A percentile compares a stretch with the other conserved stretches of the same genome.
Evolutionary conservation across 2,329 filamentous ascomycete genomes (phyloP).

Genomic region (Pestalotiopsis sp.): DNA sequence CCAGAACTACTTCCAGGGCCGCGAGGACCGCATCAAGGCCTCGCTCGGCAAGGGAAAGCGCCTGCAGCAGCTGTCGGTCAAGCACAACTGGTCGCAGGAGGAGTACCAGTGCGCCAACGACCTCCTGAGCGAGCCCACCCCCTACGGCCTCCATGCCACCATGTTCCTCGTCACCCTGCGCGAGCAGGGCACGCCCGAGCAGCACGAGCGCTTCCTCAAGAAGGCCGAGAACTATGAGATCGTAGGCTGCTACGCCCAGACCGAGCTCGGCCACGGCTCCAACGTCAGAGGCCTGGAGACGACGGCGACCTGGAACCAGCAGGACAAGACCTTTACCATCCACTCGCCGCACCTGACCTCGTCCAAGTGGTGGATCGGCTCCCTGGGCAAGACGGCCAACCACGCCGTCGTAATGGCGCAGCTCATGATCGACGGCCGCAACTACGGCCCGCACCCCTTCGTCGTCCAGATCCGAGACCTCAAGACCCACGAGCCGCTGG

Average conservation of each 20-base stretch:
- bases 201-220: constrained; percentile 73
- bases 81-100: constrained; percentile 68
- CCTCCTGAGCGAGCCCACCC: constrained; percentile 72
- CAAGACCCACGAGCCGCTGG: constrained; percentile 69
- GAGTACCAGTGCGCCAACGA: constrained; percentile 68
- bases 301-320: constrained; percentile 72
- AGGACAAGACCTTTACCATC: constrained; percentile 75
- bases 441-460: constrained; percentile 76
- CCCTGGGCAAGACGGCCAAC: constrained; percentile 74
- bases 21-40: constrained; percentile 69
- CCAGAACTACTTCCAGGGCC: constrained; percentile 74
- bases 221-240: constrained; percentile 70
- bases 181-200: constrained; percentile 73
- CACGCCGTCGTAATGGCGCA: constrained; percentile 81
- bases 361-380: constrained; percentile 86
- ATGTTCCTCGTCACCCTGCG: constrained; percentile 60
- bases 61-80: constrained; percentile 64
- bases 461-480: constrained; percentile 74
- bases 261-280: constrained; percentile 77
- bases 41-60: constrained; percentile 73
- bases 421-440: constrained; percentile 68
- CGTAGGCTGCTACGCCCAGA: constrained; percentile 82
- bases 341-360: constrained; percentile 75
- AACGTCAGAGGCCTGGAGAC: constrained; percentile 76
- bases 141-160: constrained; percentile 71